phyloP scores from a whole-genome alignment of 2,329 filamentous ascomycete genomes.

The Orbilia blumenaviensis region DNA sequence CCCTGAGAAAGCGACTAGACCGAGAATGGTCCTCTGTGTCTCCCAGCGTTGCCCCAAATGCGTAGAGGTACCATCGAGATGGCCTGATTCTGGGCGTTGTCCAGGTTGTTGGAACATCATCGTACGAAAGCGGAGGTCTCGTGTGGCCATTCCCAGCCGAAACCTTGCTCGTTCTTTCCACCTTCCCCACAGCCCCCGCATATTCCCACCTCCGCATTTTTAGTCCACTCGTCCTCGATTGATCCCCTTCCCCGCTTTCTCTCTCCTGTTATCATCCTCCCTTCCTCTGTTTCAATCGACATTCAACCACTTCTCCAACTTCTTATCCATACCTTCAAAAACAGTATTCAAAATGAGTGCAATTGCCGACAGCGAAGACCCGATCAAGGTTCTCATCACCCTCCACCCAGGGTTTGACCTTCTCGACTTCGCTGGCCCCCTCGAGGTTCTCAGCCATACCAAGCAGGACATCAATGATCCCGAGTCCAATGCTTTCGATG shows the following conservation, averaged over 20 bases:
- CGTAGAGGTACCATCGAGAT: constrained; percentile 10
- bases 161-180: constrained; percentile 3
- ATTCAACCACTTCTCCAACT: not conserved
- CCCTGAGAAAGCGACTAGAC: not conserved
- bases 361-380: constrained; percentile 46
- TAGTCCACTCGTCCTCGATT: not conserved
- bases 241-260: constrained; percentile 39
- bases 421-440: constrained; percentile 68
- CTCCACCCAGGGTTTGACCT: constrained; percentile 68
- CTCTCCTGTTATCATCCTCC: constrained; percentile 26
- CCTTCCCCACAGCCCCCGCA: constrained; percentile 47
- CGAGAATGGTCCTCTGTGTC: not conserved
- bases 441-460: constrained; percentile 68
- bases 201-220: constrained; percentile 42
- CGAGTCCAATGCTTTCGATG: constrained; percentile 65
- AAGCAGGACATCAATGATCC: constrained; percentile 67
- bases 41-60: constrained; percentile 3
- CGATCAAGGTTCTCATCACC: constrained; percentile 70
- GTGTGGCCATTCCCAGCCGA: constrained; percentile 10
- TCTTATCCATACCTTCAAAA: constrained; percentile 28
- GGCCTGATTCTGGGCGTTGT: constrained; percentile 5
- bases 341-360: constrained; percentile 56
- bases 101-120: constrained; percentile 39
- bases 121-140: constrained; percentile 38
- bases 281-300: constrained; percentile 28